Base-by-base conservation (phyloP, 768 basidiomycete genomes). In the Leccinum arenicola region DNA sequence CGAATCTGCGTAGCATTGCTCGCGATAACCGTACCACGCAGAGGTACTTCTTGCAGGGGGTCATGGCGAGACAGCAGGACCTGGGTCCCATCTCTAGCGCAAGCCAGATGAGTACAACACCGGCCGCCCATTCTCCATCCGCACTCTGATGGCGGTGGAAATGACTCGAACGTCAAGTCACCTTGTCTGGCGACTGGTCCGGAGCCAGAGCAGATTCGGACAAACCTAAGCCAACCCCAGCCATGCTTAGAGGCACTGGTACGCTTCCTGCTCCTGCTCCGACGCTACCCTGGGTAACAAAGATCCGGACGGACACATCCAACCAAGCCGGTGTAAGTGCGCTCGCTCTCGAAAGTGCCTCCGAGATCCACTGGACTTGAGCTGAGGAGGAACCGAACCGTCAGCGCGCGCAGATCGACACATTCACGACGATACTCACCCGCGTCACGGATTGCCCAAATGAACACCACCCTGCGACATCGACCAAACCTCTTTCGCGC, bases 1-100 rank as follows among this genome's bases (percentile, higher is more conserved):
- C 80, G 79, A 47, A 93, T 70, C 51, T 84, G 80, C 10, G 84
- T 82, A 1, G 78, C 67, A 1, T 78, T 79, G 50, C 71, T 68
- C 4, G 79, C 74, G 21, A 88, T 69, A 21, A 89, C 78, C 12
- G 80, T 80, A 0, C 88, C 91, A 17, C 78, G 77, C 6, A 79
- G 63, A 12, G 84, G 79, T 3, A 70, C 64, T 52, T 89, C 85
- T 57, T 74, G 70, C 6, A 88, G 71, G 1, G 90, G 92, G 66
- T 91, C 83, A 8, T 80, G 54, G 10, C 79, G 82, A 4, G 82
- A 88, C 19, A 92, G 70, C 4, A 92, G 73, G 2, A 93, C 27
- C 80, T 86, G 84, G 0, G 83, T 83, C 4, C 92, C 91, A 52
- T 82, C 84, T 60, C 91, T 93, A 55, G 27, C n/a, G n/a, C 21